Evolutionary conservation across 495 filamentous ascomycete species (phyloP).

Genomic region (Penicillium maclennaniae): DNA sequence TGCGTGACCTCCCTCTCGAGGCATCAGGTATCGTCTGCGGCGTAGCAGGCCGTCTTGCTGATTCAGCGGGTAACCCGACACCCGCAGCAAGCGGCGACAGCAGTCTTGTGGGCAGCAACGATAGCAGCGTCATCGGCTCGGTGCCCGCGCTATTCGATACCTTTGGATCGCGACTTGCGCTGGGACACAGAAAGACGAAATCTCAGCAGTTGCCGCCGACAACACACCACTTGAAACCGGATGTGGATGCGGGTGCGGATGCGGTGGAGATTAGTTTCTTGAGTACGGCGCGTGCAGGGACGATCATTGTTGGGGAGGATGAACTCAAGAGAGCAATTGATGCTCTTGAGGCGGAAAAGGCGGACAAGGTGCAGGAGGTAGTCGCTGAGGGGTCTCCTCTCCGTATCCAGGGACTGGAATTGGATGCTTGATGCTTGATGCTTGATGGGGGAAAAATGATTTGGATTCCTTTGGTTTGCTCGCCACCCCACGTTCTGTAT

Average conservation of each 20-base stretch:
- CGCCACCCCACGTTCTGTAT: constrained; percentile 1
- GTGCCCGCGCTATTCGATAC: constrained; percentile 18
- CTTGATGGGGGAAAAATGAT: not conserved
- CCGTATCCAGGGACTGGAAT: not conserved
- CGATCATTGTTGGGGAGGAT: constrained; percentile 76
- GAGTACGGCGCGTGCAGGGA: constrained; percentile 83
- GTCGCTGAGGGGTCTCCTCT: not conserved
- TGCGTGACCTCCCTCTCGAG: constrained; percentile 76
- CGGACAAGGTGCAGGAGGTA: not conserved
- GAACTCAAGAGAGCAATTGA: constrained; percentile 68
- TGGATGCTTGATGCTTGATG: not conserved
- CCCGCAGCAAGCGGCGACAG: constrained; percentile 8
- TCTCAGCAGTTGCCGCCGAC: constrained; percentile 9
- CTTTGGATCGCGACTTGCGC: constrained; percentile 12
- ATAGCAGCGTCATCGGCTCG: constrained; percentile 15
- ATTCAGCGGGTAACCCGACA: constrained; percentile 34
- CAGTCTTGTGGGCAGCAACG: constrained; percentile 12
- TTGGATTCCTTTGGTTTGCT: not conserved
- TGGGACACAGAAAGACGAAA: constrained; percentile 11
- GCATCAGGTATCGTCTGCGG: constrained; percentile 93
- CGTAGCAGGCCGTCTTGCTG: constrained; percentile 75
- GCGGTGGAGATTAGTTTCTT: constrained; percentile 87
- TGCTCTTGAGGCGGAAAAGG: constrained; percentile 54
- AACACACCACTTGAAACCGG: constrained; percentile 38
- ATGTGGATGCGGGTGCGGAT: constrained; percentile 42